These are phyloP conservation scores for Alternaria longipes DNA, from an alignment of 2,329 filamentous ascomycete species.

Conservation along the genomic window DNA sequence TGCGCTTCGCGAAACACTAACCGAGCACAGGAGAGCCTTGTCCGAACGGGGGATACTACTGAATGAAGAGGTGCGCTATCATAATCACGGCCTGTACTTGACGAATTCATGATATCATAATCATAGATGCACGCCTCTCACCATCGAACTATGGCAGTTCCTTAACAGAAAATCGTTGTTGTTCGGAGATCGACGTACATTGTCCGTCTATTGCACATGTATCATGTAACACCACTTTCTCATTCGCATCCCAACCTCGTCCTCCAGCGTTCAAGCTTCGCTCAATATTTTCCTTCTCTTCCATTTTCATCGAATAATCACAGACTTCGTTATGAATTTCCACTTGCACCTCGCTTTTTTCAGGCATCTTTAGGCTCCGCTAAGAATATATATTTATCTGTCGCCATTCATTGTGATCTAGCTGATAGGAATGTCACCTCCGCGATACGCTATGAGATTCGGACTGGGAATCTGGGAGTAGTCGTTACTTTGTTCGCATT, in stretches of 20 bases:
- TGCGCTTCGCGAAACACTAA: neutral
- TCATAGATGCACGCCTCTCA: neutral
- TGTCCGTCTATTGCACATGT: neutral
- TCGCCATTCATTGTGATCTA: neutral
- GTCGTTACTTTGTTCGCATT: too few species aligned
- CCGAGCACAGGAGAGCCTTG: neutral
- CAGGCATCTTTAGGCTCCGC: too few species aligned
- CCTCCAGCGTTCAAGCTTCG: neutral
- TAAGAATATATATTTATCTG: too few species aligned
- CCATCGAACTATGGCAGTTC: neutral
- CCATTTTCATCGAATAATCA: neutral
- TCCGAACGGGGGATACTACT: neutral
- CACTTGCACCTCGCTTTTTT: too few species aligned
- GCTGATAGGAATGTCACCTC: neutral
- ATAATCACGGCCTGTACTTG: neutral
- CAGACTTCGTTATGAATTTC: neutral
- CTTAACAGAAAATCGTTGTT: neutral
- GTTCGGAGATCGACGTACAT: neutral
- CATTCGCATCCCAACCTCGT: neutral
- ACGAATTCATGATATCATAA: neutral
- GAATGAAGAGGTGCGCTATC: neutral
- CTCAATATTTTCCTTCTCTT: neutral
- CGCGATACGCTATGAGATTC: neutral
- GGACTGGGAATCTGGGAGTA: neutral
- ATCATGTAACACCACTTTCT: neutral